Percentiles rank a stretch among this genome's conserved stretches.
phyloP scores from a whole-genome alignment of 768 basidiomycete species.

The Infundibulicybe gibba region DNA sequence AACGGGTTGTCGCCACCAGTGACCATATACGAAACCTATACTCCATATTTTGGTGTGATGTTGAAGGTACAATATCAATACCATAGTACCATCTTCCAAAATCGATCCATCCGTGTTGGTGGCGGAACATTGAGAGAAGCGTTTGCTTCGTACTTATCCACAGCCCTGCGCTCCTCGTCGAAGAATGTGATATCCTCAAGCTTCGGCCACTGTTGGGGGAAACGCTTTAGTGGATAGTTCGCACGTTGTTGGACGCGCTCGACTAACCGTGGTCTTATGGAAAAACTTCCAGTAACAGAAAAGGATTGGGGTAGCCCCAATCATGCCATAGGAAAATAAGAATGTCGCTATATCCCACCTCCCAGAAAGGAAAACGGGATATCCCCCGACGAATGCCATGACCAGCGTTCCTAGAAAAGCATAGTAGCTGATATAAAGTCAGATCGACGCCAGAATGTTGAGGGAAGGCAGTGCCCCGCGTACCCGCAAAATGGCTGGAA shows the following conservation, averaged over 20 bases:
- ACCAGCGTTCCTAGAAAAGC: constrained; percentile 36
- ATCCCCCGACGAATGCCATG: constrained; percentile 48
- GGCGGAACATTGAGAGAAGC: too few relatives aligned
- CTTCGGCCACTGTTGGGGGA: constrained; percentile 30
- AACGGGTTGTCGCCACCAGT: too few relatives aligned
- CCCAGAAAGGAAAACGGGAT: constrained; percentile 48
- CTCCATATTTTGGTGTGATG: too few relatives aligned
- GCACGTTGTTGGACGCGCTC: not conserved
- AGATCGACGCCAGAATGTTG: not conserved
- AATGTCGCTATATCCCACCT: constrained; percentile 44
- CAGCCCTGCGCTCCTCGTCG: constrained; percentile 33
- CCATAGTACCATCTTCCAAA: too few relatives aligned
- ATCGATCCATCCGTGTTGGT: too few relatives aligned
- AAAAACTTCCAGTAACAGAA: constrained; percentile 44
- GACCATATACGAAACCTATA: too few relatives aligned
- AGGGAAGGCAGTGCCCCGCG: constrained; percentile 3
- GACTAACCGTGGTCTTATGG: constrained; percentile 33
- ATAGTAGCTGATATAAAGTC: constrained; percentile 37
- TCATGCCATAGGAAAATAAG: constrained; percentile 47
- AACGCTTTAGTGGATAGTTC: not conserved
- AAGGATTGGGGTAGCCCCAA: constrained; percentile 35
- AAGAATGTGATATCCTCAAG: constrained; percentile 40
- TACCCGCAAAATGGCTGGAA: constrained; percentile 53
- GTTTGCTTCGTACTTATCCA: constrained; percentile 39
- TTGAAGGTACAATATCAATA: too few relatives aligned